Base-by-base conservation (phyloP, 805 yeast genomes). In the Pichia kluyveri region DNA sequence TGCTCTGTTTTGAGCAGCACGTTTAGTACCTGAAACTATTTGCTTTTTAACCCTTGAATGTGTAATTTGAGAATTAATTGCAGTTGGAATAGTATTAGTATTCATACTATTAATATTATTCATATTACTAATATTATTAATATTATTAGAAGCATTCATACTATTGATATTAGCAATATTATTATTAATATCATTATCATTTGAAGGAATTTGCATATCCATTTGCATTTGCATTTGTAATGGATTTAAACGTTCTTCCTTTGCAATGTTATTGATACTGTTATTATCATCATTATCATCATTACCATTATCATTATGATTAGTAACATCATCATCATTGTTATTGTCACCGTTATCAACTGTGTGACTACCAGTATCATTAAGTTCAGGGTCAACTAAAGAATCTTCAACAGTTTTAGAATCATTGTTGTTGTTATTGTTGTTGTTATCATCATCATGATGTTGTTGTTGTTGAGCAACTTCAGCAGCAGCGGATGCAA, bases 1-100 rank as follows among this genome's bases (percentile, higher is more conserved):
- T 51, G 79, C 82, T 60, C 97, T 73, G 69, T 90, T 90, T 67
- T 90, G 97, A 9, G 83, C 89, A 1, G 96, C 96, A 53, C 97
- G 79, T 64, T 86, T 87, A 39, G 93, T 23, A 5, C 18, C 18
- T 14, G 49, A 41, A 8, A 34, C 9, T 5, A 38, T 11, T 4
- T 44, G 40, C 28, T 45, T 45, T 14, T 19, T 32, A 10, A 45
- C 30, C 3, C 30, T 36, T 14, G 37, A 14, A 34, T 34, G 37
- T 14, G 17, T 7, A 12, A 15, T 10, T 14, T 9, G 12, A 34
- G 37, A 34, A 4, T 9, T 8, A 34, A 14, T 10, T 7, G 37
- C n/a, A 14, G 37, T 10, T 14, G 37, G 32, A 4, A 12, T 9
- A 30, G 32, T 9, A 30, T 1, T 23, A 23, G 1, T 23, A 23